Conservation (phyloP, 2,329 filamentous ascomycete genomes). For the Hypocrella siamensis region DNA sequence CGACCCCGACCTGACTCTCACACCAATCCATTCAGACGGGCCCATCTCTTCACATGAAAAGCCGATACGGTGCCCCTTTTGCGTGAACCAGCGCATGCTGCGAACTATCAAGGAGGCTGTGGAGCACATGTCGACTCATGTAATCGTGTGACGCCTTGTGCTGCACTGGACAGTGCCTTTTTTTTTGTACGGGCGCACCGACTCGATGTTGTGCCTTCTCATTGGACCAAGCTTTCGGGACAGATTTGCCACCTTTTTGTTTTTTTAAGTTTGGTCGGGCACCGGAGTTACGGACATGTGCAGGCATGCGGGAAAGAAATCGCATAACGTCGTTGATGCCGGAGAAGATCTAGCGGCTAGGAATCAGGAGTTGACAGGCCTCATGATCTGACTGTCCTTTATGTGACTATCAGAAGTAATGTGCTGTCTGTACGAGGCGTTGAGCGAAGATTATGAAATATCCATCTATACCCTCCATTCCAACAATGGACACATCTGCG, state of each 20-base stretch:
- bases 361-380: too few relatives aligned
- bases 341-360: too few relatives aligned
- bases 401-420: too few relatives aligned
- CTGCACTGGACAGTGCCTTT: not conserved
- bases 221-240: not conserved
- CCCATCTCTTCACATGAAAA: slow-evolving; percentile 29
- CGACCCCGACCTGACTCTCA: slow-evolving; percentile 30
- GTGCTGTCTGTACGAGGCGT: too few relatives aligned
- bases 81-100: slow-evolving; percentile 45
- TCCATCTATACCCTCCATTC: too few relatives aligned
- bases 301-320: too few relatives aligned
- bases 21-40: slow-evolving; percentile 35
- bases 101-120: slow-evolving; percentile 45
- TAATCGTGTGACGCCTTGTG: slow-evolving; percentile 28
- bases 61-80: slow-evolving; percentile 42
- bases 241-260: not conserved
- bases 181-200: not conserved
- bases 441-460: too few relatives aligned
- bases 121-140: slow-evolving; percentile 46
- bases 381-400: too few relatives aligned
- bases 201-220: not conserved
- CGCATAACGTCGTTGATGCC: too few relatives aligned
- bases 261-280: not conserved
- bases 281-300: not conserved
- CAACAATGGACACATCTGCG: too few relatives aligned